A percentile compares a stretch with the other conserved stretches of the same genome.
These are phyloP conservation scores for Colletotrichum truncatum DNA, from an alignment of 2,329 filamentous ascomycete genomes.

Conservation along the genomic window DNA sequence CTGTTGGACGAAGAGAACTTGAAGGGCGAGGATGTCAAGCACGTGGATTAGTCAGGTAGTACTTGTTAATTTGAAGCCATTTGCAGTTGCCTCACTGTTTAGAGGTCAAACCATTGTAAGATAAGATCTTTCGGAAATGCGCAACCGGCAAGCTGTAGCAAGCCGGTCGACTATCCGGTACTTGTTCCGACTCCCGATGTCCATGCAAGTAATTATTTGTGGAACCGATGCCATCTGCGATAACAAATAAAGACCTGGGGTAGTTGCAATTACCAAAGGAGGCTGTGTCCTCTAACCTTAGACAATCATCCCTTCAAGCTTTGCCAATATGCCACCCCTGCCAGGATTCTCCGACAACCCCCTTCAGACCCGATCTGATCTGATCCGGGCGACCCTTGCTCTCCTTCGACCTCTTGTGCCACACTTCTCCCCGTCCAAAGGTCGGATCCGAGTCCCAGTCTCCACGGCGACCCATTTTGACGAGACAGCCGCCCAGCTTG, in stretches of 20 bases:
- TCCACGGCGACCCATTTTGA: conserved; percentile 52
- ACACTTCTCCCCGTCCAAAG: conserved; percentile 44
- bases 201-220: too few species aligned
- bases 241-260: conserved; percentile 8
- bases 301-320: background rate
- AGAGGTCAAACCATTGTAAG: background rate
- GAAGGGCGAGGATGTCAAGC: conserved; percentile 13
- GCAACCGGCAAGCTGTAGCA: background rate
- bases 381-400: conserved; percentile 43
- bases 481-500: conserved; percentile 53
- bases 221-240: background rate
- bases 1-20: conserved; percentile 15
- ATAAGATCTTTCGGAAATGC: too few species aligned
- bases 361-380: conserved; percentile 44
- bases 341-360: conserved; percentile 52
- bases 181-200: conserved; percentile 7
- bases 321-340: conserved; percentile 44
- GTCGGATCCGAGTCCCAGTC: conserved; percentile 46
- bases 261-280: background rate
- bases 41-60: conserved; percentile 17
- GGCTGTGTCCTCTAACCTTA: background rate
- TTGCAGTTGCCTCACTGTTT: background rate
- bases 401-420: conserved; percentile 43
- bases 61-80: too few species aligned
- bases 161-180: background rate